Evolutionary conservation across 768 basidiomycete genomes (phyloP).

Genomic region (Mycena polygramma): DNA sequence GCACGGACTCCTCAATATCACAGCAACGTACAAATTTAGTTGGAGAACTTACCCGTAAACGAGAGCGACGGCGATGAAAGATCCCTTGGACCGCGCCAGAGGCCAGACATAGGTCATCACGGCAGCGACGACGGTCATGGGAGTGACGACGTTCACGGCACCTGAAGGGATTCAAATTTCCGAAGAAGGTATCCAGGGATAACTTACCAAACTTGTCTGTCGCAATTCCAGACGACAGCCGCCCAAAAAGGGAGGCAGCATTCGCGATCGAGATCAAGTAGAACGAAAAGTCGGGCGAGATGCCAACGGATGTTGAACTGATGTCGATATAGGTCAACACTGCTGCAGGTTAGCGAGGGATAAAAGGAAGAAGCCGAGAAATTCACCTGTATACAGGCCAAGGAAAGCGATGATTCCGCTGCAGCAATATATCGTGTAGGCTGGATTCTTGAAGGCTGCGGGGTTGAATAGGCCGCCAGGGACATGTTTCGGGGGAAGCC

Average conservation of each 20-base stretch:
- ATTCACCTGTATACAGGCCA: constrained; percentile 75
- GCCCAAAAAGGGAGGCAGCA: constrained; percentile 72
- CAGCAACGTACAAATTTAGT: constrained; percentile 9
- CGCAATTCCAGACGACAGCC: constrained; percentile 65
- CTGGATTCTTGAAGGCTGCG: constrained; percentile 51
- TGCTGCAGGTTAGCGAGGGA: constrained; percentile 46
- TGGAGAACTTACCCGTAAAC: constrained; percentile 69
- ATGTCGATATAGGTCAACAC: constrained; percentile 77
- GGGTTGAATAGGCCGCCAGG: constrained; percentile 68
- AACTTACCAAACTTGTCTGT: constrained; percentile 67
- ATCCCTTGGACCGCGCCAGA: constrained; percentile 59
- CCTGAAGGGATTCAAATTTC: constrained; percentile 53
- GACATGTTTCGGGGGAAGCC: constrained; percentile 65
- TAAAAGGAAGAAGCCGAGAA: background rate
- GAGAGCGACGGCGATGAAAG: constrained; percentile 67
- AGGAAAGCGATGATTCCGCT: constrained; percentile 71
- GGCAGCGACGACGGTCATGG: constrained; percentile 68
- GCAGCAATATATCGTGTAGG: constrained; percentile 70
- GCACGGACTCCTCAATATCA: constrained; percentile 6
- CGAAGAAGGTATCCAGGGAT: constrained; percentile 7
- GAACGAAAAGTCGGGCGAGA: constrained; percentile 66
- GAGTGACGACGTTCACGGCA: constrained; percentile 75
- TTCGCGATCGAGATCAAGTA: constrained; percentile 81
- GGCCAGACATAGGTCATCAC: constrained; percentile 81
- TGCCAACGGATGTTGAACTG: constrained; percentile 64